phyloP scores from a whole-genome alignment of 2,329 filamentous ascomycete species.

The Phaeosphaeria sp. region DNA sequence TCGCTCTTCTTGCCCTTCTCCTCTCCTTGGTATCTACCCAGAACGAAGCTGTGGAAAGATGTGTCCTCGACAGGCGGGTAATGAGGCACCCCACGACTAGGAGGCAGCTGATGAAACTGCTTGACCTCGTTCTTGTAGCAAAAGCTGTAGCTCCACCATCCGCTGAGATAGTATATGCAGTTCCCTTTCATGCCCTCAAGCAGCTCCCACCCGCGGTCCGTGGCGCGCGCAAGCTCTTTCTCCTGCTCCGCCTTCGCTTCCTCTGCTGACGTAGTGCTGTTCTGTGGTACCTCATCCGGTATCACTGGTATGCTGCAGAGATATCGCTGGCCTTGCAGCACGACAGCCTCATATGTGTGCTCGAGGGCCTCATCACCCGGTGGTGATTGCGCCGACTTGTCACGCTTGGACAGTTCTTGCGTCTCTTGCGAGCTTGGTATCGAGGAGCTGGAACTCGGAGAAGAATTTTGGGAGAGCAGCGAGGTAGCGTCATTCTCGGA shows the following conservation, averaged over 20 bases:
- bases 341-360: slow-evolving; percentile 74
- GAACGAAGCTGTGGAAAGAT: slow-evolving; percentile 74
- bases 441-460: slow-evolving; percentile 33
- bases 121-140: slow-evolving; percentile 88
- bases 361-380: slow-evolving; percentile 33
- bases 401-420: slow-evolving; percentile 44
- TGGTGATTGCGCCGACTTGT: slow-evolving; percentile 22
- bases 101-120: slow-evolving; percentile 86
- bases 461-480: slow-evolving; percentile 54
- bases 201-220: slow-evolving; percentile 79
- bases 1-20: slow-evolving; percentile 25
- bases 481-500: slow-evolving; percentile 72
- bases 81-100: slow-evolving; percentile 68
- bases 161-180: slow-evolving; percentile 83
- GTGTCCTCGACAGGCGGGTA: slow-evolving; percentile 80
- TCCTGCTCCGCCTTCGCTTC: slow-evolving; percentile 76
- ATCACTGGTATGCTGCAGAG: slow-evolving; percentile 85
- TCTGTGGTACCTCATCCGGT: slow-evolving; percentile 57
- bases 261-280: slow-evolving; percentile 71
- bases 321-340: slow-evolving; percentile 72
- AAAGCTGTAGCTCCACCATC: slow-evolving; percentile 97
- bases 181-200: slow-evolving; percentile 76
- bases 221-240: slow-evolving; percentile 78
- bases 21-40: slow-evolving; percentile 65
- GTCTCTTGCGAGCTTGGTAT: slow-evolving; percentile 42